These are phyloP conservation scores for Kernera saxatilis DNA, from an alignment of 345 rosid species.

Conservation along the genomic window DNA sequence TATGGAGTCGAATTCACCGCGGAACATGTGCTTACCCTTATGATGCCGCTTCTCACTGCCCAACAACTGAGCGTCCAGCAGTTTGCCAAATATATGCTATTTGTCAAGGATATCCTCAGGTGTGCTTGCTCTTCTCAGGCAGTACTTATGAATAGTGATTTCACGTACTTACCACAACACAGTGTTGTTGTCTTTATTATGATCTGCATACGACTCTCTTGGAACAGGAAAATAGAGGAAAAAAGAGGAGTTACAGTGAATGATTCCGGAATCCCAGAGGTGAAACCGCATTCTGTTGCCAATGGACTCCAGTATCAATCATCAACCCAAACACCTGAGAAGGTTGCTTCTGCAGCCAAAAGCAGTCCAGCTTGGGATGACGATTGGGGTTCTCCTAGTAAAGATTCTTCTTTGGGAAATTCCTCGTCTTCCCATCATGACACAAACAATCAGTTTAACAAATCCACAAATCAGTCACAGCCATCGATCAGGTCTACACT, in stretches of 20 bases:
- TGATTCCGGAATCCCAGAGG: slow-evolving; percentile 56
- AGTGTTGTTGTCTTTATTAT: neutral
- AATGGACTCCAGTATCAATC: slow-evolving; percentile 51
- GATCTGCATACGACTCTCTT: neutral
- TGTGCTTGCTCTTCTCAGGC: slow-evolving; percentile 18
- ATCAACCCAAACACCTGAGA: slow-evolving; percentile 38
- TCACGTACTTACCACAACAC: neutral
- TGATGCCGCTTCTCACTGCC: slow-evolving; percentile 83
- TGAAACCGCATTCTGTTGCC: slow-evolving; percentile 34
- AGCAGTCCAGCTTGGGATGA: slow-evolving; percentile 73
- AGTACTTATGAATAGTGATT: neutral
- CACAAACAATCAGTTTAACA: slow-evolving; percentile 35
- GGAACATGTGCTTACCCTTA: slow-evolving; percentile 83
- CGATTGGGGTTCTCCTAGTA: slow-evolving; percentile 66
- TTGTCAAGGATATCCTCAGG: slow-evolving; percentile 91
- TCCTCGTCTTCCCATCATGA: slow-evolving; percentile 22
- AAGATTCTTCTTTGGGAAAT: slow-evolving; percentile 29
- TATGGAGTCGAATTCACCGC: slow-evolving; percentile 84
- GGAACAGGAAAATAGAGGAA: slow-evolving; percentile 77
- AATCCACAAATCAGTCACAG: slow-evolving; percentile 34
- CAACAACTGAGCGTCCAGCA: slow-evolving; percentile 91
- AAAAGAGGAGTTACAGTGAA: slow-evolving; percentile 68
- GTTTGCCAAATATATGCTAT: slow-evolving; percentile 90
- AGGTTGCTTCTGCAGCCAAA: slow-evolving; percentile 45
- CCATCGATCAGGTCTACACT: slow-evolving; percentile 29